Base-by-base conservation (phyloP, 2,329 filamentous ascomycete species). In the Clonostachys solani region DNA sequence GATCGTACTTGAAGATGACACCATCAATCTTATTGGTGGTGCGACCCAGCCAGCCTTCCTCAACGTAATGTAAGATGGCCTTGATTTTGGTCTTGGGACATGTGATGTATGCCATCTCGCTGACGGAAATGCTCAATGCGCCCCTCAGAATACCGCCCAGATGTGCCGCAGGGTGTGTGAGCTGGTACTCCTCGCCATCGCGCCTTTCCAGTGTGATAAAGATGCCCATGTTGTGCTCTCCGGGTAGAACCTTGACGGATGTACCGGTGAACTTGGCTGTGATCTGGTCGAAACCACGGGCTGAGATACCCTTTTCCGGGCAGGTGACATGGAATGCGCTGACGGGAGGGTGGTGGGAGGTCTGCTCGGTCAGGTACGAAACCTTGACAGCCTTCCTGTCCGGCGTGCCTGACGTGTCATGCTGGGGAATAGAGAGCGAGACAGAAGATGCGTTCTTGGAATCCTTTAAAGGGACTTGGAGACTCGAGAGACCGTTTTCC, bases 181-280 rank as follows among this genome's bases (percentile, higher is more conserved):
- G 80, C 62, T 95, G 91, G 66, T 99, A 99, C 52, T 92, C 88
- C 71, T 99, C 94, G 60, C 92, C 81, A 56, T 86, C 83, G 46
- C 88, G 79, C 53, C 84, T 86, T 58, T 90, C 83, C 23, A 97
- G 71, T 10, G 83, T 92, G 64, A 99, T 86, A 69, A 96, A 99
- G 58, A 99, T 97, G 54, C 94, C 94, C 54, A 95, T 76, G 66
- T 99, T 99, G 72, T 95, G 90, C 62, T 92, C 85, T 52, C 94
- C 94, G 1, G 94, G 90, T 18, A 86, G 84, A 36, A 99, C 92
- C 62, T 91, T 90, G 66, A 99, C 80, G 57, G 89, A 92, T 16
- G 94, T 96, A 48, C 94, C 94, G 1, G 94, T 97, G 69, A 99
- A 99, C 67, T 96, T 97, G 61, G 94, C 94, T 56, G 88, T 92